A percentile compares a stretch with the other conserved stretches of the same genome.
These are phyloP conservation scores for Termitomyces sp. DNA, from an alignment of 768 basidiomycete genomes.

Conservation along the genomic window DNA sequence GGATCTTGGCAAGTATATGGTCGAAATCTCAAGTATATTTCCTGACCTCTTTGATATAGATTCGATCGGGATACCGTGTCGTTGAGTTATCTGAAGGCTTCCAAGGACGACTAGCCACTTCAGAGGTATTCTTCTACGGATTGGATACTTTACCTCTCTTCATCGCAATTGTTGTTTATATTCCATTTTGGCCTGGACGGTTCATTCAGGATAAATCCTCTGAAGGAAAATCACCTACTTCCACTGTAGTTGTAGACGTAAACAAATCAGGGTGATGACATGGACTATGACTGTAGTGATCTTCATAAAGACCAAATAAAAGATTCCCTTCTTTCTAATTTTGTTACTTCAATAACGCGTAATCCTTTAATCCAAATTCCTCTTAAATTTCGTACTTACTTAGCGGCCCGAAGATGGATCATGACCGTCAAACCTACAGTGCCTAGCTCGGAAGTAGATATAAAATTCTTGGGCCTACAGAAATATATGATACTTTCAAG, in stretches of 20 bases:
- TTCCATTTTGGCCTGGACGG: constrained; percentile 64
- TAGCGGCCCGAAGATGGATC: too few species aligned
- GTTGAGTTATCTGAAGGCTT: constrained; percentile 61
- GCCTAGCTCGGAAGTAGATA: too few species aligned
- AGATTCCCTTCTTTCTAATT: too few species aligned
- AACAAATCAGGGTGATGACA: background rate
- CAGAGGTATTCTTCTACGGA: constrained; percentile 59
- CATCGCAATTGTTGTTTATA: constrained; percentile 49
- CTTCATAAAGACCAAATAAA: background rate
- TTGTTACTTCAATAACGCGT: too few species aligned
- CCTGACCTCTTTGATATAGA: constrained; percentile 23
- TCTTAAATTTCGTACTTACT: too few species aligned
- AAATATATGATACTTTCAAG: too few species aligned
- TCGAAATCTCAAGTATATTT: background rate
- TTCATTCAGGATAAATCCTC: constrained; percentile 27
- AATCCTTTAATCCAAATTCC: background rate
- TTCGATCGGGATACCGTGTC: constrained; percentile 58
- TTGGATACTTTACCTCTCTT: constrained; percentile 62
- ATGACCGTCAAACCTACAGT: too few species aligned
- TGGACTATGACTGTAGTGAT: background rate
- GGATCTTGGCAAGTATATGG: constrained; percentile 45
- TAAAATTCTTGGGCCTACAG: too few species aligned
- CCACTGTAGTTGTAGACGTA: background rate
- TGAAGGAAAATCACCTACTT: background rate
- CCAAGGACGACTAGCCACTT: constrained; percentile 46